Evolutionary conservation across 164 flowering plant species (phyloP), one percentile per base, ranked within the genome.

Genomic region (Vitis labrusca): DNA sequence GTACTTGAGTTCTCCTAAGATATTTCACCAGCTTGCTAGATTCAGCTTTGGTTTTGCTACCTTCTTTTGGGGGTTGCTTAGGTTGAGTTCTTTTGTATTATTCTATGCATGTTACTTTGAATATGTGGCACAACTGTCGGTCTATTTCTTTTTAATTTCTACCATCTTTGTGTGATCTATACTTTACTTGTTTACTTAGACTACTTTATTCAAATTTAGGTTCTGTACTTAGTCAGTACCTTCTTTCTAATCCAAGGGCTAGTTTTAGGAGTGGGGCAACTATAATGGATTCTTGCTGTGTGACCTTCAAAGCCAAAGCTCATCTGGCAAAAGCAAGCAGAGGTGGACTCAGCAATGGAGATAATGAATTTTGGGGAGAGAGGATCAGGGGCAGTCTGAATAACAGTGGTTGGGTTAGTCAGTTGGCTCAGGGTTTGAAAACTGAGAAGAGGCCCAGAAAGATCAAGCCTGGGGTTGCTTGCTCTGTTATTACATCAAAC

Each of bases 401-500:
- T 15, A 63, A 71, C 30, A 73, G 67, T 29, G 67, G 44, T 72
- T 77, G 75, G 80, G 73, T 75, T 13, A 37, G 71, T 27, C 76
- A 75, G 63, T 58, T 73, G 49, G 73, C 37, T 8, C 76, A 68
- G 74, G 74, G 75, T 63, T 73, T 79, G 69, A 74, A 52, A 70
- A 55, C 74, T 54, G 77, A 74, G 63, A 70, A 74, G 63, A 67
- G 63, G 59, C 69, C 16, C 37, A 63, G 75, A 66, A 86, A 72
- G 70, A 10, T 70, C 30, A 85, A 81, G 55, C 78, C 83, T 52
- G 88, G 85, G 54, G 88, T 73, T 71, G 84, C 77, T 73, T 72
- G 1, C 55, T 84, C 96, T 67, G 83, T 90, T 77, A 76, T 89
- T 19, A 86, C 93, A 8, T 79, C 91, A 56, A 82, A 87, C 59